These are phyloP conservation scores for Plantago major DNA, from an alignment of 257 asterid genomes.

Conservation along the genomic window DNA sequence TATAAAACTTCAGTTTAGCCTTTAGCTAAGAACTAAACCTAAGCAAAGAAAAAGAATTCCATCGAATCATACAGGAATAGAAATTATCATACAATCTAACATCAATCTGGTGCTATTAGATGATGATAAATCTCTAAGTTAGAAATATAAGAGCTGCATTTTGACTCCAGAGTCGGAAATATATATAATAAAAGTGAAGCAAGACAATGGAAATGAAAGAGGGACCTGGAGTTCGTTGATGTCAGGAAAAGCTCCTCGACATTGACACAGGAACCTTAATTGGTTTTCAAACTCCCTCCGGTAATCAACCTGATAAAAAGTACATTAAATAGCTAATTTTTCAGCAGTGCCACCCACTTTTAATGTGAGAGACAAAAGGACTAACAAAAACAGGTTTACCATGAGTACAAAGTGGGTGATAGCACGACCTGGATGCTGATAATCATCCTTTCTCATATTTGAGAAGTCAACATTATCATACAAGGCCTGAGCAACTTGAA, in stretches of 20 bases:
- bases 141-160: not conserved
- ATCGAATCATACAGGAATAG: no score
- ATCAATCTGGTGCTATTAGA: no score
- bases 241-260: constrained; percentile 80
- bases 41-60: no score
- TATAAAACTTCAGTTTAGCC: no score
- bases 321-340: constrained; percentile 16
- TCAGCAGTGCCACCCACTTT: constrained; percentile 16
- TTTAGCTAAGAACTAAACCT: no score
- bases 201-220: not conserved
- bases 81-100: no score
- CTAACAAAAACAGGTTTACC: constrained; percentile 38
- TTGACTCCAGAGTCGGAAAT: not conserved
- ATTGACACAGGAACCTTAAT: constrained; percentile 67
- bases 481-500: constrained; percentile 76
- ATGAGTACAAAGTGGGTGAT: constrained; percentile 60
- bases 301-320: constrained; percentile 61
- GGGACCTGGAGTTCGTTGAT: constrained; percentile 68
- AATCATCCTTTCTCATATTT: constrained; percentile 62
- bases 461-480: constrained; percentile 62
- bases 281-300: constrained; percentile 55
- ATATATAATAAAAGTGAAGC: not conserved
- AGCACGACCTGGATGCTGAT: constrained; percentile 56
- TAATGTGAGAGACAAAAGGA: constrained; percentile 17
- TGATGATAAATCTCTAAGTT: not conserved